Conservation (phyloP, 2,329 filamentous ascomycete genomes). For the Colletotrichum tabaci region DNA sequence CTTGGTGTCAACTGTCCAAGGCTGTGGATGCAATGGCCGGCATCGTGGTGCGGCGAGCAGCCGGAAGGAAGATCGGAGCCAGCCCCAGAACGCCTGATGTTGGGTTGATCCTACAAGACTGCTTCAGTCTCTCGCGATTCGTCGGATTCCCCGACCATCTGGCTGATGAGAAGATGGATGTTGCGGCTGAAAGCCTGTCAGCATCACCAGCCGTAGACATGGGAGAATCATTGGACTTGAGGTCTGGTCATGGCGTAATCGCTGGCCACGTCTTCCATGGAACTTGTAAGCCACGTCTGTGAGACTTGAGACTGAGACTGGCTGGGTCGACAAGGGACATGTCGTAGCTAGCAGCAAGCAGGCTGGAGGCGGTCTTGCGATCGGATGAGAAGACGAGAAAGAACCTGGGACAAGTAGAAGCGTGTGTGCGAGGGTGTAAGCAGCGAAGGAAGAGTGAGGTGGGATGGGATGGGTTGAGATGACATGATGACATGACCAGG, state of each 20-base stretch:
- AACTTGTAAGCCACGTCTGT: background rate
- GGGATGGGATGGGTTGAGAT: background rate
- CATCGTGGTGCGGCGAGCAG: conserved; percentile 4
- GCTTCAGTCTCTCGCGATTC: background rate
- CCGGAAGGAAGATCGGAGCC: background rate
- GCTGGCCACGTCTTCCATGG: background rate
- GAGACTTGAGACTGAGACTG: conserved; percentile 1
- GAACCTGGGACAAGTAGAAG: background rate
- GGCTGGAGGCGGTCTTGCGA: conserved; percentile 9
- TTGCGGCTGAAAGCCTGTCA: background rate
- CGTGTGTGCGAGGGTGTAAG: conserved; percentile 24
- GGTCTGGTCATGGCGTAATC: background rate
- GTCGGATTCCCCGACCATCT: background rate
- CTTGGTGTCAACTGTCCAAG: background rate
- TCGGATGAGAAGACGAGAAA: conserved; percentile 1
- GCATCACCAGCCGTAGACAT: background rate
- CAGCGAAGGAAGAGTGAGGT: conserved; percentile 17
- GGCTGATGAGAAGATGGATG: background rate
- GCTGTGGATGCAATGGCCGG: conserved; percentile 21
- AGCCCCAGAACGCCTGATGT: background rate
- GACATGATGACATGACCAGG: conserved; percentile 16
- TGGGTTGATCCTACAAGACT: background rate
- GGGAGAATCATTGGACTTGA: background rate
- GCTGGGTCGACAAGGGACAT: background rate
- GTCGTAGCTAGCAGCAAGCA: background rate